Conservation (phyloP, 2,329 filamentous ascomycete genomes). For the Hypocrella siamensis region DNA sequence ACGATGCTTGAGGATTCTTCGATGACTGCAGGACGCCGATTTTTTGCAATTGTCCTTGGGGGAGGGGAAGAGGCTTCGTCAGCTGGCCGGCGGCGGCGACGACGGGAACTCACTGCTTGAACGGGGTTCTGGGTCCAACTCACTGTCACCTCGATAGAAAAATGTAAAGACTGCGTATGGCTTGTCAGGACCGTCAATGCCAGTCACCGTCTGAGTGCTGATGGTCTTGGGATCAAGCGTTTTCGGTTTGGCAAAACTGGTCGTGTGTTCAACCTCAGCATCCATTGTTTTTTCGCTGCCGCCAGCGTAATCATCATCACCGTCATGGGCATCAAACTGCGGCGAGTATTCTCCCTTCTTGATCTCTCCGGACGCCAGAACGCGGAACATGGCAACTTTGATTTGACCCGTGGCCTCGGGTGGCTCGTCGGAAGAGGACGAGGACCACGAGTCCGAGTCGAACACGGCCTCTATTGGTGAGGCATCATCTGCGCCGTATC, state of each 20-base stretch:
- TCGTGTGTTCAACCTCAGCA: constrained; percentile 87
- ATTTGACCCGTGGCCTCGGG: constrained; percentile 95
- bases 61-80: neutral
- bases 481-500: constrained; percentile 65
- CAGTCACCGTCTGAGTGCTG: constrained; percentile 97
- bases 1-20: constrained; percentile 47
- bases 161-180: constrained; percentile 97
- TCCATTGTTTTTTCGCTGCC: constrained; percentile 46
- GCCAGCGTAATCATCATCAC: constrained; percentile 56
- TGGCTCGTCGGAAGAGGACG: constrained; percentile 71
- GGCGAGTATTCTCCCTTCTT: constrained; percentile 97
- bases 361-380: constrained; percentile 89
- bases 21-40: constrained; percentile 71
- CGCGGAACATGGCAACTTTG: constrained; percentile 91
- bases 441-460: constrained; percentile 61
- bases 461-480: constrained; percentile 55
- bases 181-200: constrained; percentile 88
- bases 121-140: constrained; percentile 22
- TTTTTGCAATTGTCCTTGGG: constrained; percentile 77
- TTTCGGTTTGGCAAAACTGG: constrained; percentile 94
- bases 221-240: constrained; percentile 92
- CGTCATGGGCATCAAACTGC: constrained; percentile 92
- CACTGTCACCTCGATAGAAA: constrained; percentile 89
- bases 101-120: neutral
- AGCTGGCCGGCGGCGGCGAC: too few species aligned